phyloP scores from a whole-genome alignment of 305 asterid species.

The Withania somnifera region DNA sequence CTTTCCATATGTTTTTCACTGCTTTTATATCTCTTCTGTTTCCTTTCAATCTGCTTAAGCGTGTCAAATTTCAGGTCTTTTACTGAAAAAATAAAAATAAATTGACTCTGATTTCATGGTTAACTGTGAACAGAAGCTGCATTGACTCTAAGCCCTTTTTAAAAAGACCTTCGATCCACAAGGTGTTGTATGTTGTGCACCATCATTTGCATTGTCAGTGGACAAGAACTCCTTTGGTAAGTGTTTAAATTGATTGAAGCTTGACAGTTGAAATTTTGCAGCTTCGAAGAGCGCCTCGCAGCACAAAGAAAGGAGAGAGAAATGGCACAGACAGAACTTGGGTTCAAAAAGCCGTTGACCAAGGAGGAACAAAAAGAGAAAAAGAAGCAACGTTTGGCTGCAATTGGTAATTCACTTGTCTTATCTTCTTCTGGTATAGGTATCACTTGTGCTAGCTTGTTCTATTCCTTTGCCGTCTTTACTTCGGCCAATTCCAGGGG shows the following conservation, averaged over 20 bases:
- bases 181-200: not conserved
- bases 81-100: not conserved
- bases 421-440: not conserved
- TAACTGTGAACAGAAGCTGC: not conserved
- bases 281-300: slow-evolving; percentile 94
- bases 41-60: not conserved
- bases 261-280: slow-evolving; percentile 22
- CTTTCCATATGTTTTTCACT: not conserved
- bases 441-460: not conserved
- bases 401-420: slow-evolving; percentile 56
- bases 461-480: not conserved
- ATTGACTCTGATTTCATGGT: not conserved
- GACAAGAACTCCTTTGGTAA: not conserved
- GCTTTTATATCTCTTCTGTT: not conserved
- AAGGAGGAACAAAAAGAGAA: slow-evolving; percentile 76
- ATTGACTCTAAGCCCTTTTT: not conserved
- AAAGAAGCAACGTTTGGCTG: slow-evolving; percentile 94
- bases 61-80: not conserved
- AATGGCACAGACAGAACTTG: slow-evolving; percentile 58
- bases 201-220: not conserved
- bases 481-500: not conserved
- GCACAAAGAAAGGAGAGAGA: slow-evolving; percentile 83
- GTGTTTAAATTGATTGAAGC: slow-evolving; percentile 4
- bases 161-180: not conserved
- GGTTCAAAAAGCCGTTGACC: slow-evolving; percentile 80